Percentiles rank a stretch among this genome's conserved stretches.
Conservation (phyloP, 768 basidiomycete species). For the Russula vinacea region DNA sequence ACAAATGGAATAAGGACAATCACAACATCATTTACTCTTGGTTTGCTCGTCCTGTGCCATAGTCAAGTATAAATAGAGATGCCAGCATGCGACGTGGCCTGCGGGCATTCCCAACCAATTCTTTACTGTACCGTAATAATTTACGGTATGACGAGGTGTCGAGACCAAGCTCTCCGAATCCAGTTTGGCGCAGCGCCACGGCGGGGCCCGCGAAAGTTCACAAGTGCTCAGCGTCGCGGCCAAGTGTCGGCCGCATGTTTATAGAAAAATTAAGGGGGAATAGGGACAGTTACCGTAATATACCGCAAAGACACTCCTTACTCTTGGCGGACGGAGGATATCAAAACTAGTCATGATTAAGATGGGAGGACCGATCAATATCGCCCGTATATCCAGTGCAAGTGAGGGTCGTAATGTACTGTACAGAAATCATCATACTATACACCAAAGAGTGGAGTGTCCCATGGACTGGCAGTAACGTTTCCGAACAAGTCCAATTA, state of each 20-base stretch:
- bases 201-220: slow-evolving; percentile 1
- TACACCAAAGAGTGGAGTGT: neutral
- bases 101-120: no score
- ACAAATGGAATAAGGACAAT: neutral
- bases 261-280: slow-evolving; percentile 8
- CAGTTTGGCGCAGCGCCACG: neutral
- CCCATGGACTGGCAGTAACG: neutral
- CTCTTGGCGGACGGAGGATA: neutral
- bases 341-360: neutral
- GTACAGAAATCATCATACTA: neutral
- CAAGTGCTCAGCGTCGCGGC: neutral
- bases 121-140: no score
- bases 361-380: neutral
- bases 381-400: neutral
- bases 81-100: neutral
- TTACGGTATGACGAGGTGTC: no score
- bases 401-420: neutral
- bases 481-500: neutral
- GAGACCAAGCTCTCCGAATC: neutral
- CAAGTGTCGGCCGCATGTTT: neutral
- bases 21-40: neutral
- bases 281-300: no score
- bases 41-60: neutral
- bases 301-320: neutral
- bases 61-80: neutral